Evolutionary conservation across 1,139 yeast genomes (phyloP).

Genomic region (Hyphopichia buzzinii): DNA sequence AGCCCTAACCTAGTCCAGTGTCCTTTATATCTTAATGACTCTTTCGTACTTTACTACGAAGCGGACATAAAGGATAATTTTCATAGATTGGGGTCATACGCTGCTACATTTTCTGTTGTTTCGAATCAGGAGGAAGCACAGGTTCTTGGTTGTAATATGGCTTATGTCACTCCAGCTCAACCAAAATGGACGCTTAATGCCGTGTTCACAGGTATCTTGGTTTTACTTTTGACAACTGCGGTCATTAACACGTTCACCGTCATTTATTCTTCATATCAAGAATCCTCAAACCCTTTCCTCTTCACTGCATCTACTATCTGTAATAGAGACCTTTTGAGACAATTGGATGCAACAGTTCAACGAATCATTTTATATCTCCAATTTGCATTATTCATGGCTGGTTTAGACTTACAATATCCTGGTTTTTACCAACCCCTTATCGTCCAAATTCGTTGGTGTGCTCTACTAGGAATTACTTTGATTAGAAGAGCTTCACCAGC

Average conservation of each 20-base stretch:
- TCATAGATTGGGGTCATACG: constrained; percentile 43
- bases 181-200: constrained; percentile 28
- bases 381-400: constrained; percentile 57
- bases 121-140: constrained; percentile 33
- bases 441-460: constrained; percentile 36
- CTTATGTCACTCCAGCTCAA: constrained; percentile 51
- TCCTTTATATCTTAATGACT: constrained; percentile 43
- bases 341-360: constrained; percentile 54
- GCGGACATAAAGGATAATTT: constrained; percentile 33
- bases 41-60: constrained; percentile 37
- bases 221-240: constrained; percentile 42
- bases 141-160: constrained; percentile 46
- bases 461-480: constrained; percentile 30
- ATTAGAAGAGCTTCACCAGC: background rate
- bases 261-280: constrained; percentile 58
- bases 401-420: constrained; percentile 58
- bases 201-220: constrained; percentile 40
- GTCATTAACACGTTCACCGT: constrained; percentile 43
- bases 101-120: constrained; percentile 36
- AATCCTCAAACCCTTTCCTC: constrained; percentile 56
- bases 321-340: constrained; percentile 54
- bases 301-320: constrained; percentile 61
- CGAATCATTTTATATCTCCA: constrained; percentile 54
- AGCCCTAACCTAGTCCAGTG: constrained; percentile 31
- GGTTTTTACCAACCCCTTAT: constrained; percentile 63